Conservation (phyloP, 352 stramenopile genomes). For the Globisporangium acanthophoron region DNA sequence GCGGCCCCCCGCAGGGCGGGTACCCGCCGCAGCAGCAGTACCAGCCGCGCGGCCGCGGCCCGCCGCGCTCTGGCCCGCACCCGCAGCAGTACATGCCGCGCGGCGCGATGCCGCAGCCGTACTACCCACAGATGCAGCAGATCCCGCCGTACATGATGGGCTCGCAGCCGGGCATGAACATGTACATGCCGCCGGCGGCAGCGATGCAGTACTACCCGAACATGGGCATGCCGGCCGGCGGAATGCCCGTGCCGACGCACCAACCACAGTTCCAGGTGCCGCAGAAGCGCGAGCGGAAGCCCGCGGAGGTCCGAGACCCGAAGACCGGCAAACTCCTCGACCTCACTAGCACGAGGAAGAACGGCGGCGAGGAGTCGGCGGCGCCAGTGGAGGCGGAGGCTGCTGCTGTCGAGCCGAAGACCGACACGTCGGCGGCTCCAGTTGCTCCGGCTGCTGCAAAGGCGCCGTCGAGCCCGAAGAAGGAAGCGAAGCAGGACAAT, state of each 20-base stretch:
- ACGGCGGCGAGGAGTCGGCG: neutral
- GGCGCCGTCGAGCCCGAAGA: slow-evolving; percentile 10
- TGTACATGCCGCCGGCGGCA: slow-evolving; percentile 8
- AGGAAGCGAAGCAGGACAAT: slow-evolving; percentile 12
- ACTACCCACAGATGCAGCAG: slow-evolving; percentile 41
- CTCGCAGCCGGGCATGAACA: slow-evolving; percentile 28
- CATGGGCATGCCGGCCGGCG: slow-evolving; percentile 34
- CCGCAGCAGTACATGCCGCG: slow-evolving; percentile 34
- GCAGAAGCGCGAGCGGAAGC: slow-evolving; percentile 43
- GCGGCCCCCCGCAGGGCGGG: slow-evolving; percentile 19
- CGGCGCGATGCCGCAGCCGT: slow-evolving; percentile 37
- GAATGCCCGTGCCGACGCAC: slow-evolving; percentile 25
- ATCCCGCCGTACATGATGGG: slow-evolving; percentile 50
- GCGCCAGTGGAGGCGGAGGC: neutral
- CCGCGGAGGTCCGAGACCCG: slow-evolving; percentile 28
- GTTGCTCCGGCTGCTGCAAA: slow-evolving; percentile 9
- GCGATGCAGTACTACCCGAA: slow-evolving; percentile 34
- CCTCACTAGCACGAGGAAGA: slow-evolving; percentile 7
- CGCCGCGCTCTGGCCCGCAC: slow-evolving; percentile 31
- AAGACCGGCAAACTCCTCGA: slow-evolving; percentile 10
- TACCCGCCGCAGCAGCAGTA: slow-evolving; percentile 21
- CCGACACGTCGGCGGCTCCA: neutral
- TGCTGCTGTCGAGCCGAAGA: neutral
- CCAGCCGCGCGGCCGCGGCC: slow-evolving; percentile 29
- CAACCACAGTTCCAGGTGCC: slow-evolving; percentile 19